Conservation (phyloP, 1,284 basidiomycete genomes). For the Agaricales sp. region DNA sequence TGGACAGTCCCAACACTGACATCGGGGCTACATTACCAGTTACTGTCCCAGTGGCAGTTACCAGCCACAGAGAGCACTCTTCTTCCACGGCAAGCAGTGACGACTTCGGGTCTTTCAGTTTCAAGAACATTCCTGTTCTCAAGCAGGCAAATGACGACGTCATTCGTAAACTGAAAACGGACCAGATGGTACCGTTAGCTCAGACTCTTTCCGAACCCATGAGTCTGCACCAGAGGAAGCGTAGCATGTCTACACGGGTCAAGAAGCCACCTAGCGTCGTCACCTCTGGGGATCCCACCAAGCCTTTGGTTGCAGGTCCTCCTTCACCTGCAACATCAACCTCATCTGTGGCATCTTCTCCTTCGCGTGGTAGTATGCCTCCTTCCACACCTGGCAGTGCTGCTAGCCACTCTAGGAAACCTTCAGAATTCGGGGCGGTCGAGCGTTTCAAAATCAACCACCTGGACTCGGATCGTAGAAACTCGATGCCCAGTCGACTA, state of each 20-base stretch:
- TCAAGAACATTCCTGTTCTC: slow-evolving; percentile 94
- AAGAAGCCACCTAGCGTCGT: slow-evolving; percentile 74
- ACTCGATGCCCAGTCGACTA: slow-evolving; percentile 72
- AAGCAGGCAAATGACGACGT: slow-evolving; percentile 99
- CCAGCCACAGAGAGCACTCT: slow-evolving; percentile 32
- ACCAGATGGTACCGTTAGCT: slow-evolving; percentile 63
- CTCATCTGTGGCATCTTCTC: slow-evolving; percentile 87
- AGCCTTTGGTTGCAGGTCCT: slow-evolving; percentile 51
- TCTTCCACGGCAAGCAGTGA: slow-evolving; percentile 52
- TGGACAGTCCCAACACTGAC: slow-evolving; percentile 36
- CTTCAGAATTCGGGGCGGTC: slow-evolving; percentile 76
- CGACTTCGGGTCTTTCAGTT: slow-evolving; percentile 97
- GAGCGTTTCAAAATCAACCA: slow-evolving; percentile 81
- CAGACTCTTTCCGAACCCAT: slow-evolving; percentile 63
- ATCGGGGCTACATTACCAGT: slow-evolving; percentile 29
- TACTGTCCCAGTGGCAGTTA: slow-evolving; percentile 36
- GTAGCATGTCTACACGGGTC: slow-evolving; percentile 63
- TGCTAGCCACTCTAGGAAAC: slow-evolving; percentile 62
- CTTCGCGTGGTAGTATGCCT: slow-evolving; percentile 64
- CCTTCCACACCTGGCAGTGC: slow-evolving; percentile 62
- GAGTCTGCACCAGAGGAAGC: slow-evolving; percentile 47
- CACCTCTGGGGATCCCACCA: slow-evolving; percentile 48
- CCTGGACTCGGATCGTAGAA: slow-evolving; percentile 67
- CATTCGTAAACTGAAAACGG: slow-evolving; percentile 87
- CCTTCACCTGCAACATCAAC: slow-evolving; percentile 89